phyloP scores from a whole-genome alignment of 2,329 filamentous ascomycete species.

The Alternaria viburni region DNA sequence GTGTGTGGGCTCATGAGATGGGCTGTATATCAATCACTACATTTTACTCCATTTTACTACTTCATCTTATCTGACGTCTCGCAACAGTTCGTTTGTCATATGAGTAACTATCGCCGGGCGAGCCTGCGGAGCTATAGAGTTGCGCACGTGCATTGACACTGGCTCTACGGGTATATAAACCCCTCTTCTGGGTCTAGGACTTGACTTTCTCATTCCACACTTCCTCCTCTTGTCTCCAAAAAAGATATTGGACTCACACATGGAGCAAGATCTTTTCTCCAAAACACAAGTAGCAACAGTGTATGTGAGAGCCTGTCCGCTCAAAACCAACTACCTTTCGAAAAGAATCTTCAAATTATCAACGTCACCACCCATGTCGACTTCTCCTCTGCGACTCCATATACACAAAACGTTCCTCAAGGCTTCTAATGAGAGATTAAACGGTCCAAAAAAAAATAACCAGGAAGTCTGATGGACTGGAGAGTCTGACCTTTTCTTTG shows the following conservation, averaged over 20 bases:
- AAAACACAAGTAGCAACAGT: too few species aligned
- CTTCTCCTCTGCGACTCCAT: not conserved
- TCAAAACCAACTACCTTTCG: not conserved
- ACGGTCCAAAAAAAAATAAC: too few species aligned
- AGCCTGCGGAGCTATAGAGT: not conserved
- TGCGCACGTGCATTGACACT: not conserved
- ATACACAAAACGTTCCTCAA: too few species aligned
- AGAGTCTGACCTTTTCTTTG: not conserved
- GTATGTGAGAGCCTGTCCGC: not conserved
- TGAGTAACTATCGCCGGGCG: not conserved
- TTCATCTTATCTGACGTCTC: not conserved
- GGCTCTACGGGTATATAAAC: not conserved
- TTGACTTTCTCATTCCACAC: not conserved
- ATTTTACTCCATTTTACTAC: not conserved
- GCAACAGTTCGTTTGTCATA: not conserved
- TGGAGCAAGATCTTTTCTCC: too few species aligned
- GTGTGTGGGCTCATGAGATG: not conserved
- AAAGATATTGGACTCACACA: too few species aligned
- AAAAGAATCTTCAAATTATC: not conserved
- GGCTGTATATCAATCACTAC: not conserved
- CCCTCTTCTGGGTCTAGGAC: not conserved
- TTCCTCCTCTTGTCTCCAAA: not conserved
- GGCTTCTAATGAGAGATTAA: not conserved
- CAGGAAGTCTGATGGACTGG: too few species aligned
- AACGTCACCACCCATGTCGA: accelerated